Evolutionary conservation across 257 asterid genomes (phyloP).

Genomic region (Verbena officinalis): DNA sequence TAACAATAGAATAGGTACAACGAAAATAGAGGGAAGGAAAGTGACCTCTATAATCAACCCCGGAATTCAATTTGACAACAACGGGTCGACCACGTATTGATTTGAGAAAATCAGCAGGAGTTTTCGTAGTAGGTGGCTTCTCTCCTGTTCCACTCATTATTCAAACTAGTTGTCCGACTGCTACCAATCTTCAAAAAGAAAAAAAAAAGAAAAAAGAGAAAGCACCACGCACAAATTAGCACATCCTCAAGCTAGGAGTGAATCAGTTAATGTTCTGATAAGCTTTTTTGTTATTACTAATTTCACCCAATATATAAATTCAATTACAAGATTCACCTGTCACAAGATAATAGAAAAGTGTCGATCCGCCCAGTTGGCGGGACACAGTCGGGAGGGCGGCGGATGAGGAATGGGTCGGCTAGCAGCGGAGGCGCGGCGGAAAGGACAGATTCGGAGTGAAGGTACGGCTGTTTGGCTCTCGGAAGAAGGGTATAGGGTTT

Average conservation of each 20-base stretch:
- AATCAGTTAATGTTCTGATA: not conserved
- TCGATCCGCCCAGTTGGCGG: not conserved
- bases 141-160: slow-evolving; percentile 78
- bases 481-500: no score
- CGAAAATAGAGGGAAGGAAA: slow-evolving; percentile 5
- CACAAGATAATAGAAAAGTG: not conserved
- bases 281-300: not conserved
- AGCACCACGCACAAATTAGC: slow-evolving; percentile 16
- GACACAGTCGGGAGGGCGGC: not conserved
- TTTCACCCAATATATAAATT: no score
- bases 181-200: no score
- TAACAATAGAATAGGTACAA: not conserved
- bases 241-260: not conserved
- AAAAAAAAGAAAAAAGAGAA: not conserved
- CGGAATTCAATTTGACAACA: slow-evolving; percentile 93
- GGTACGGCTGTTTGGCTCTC: no score
- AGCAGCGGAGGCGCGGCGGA: not conserved
- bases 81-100: slow-evolving; percentile 97
- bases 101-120: slow-evolving; percentile 94
- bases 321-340: not conserved
- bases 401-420: not conserved
- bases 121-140: slow-evolving; percentile 72
- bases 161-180: slow-evolving; percentile 28
- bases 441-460: no score
- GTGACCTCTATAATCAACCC: slow-evolving; percentile 90